phyloP scores from a whole-genome alignment of 148 eudicot genomes.

The Salicornia ramosissima region DNA sequence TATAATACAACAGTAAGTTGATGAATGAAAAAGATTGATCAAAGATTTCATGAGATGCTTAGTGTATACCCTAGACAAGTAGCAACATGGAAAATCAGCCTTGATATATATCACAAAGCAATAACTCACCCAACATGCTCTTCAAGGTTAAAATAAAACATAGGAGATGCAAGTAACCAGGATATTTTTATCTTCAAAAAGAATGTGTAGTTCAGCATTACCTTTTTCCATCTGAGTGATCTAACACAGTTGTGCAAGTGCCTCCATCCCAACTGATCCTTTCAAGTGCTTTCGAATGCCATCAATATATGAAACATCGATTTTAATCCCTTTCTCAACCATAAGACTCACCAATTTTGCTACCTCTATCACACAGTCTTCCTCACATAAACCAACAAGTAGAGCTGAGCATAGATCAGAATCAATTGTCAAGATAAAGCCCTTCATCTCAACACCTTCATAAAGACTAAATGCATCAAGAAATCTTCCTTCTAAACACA shows the following conservation, averaged over 20 bases:
- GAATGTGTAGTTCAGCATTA: not conserved
- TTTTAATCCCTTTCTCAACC: conserved; percentile 37
- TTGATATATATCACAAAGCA: not conserved
- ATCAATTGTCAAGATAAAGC: conserved; percentile 43
- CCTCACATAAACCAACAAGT: conserved; percentile 56
- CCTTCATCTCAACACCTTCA: conserved; percentile 42
- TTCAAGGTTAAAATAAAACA: not conserved
- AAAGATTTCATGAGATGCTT: not conserved
- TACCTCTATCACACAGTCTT: conserved; percentile 42
- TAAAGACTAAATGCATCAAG: conserved; percentile 54
- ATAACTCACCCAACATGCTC: not conserved
- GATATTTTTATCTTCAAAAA: not conserved
- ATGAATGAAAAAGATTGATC: not conserved
- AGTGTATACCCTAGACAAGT: not conserved
- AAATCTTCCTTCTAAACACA: conserved; percentile 48
- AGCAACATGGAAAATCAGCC: not conserved
- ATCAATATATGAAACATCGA: conserved; percentile 30
- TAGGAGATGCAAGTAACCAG: not conserved
- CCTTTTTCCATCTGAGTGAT: conserved; percentile 9
- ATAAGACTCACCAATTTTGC: conserved; percentile 37
- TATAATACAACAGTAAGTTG: not conserved
- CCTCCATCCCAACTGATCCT: conserved; percentile 31
- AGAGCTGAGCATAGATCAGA: conserved; percentile 52
- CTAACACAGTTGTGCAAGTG: conserved; percentile 30
- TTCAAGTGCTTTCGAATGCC: conserved; percentile 26